Conservation (phyloP, 306 rosid genomes). For the Vicia faba region DNA sequence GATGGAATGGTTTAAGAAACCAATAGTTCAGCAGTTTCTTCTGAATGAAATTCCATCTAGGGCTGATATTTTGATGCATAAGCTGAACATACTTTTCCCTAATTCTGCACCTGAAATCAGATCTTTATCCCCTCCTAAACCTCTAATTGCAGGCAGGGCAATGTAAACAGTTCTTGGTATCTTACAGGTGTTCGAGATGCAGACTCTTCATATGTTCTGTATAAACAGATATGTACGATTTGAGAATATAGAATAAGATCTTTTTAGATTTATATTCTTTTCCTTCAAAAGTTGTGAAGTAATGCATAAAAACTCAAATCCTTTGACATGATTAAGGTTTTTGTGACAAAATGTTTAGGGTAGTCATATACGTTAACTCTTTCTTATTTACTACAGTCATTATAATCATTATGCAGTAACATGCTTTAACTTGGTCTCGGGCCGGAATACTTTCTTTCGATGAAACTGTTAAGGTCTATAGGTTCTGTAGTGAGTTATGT, state of each 20-base stretch:
- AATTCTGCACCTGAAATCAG: slow-evolving; percentile 93
- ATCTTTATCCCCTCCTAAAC: slow-evolving; percentile 80
- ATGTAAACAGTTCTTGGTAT: slow-evolving; percentile 40
- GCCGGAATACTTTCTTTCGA: no score
- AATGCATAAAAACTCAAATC: not conserved
- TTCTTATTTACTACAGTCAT: no score
- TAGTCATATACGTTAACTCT: not conserved
- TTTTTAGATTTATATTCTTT: slow-evolving; percentile 5
- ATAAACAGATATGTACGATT: slow-evolving; percentile 38
- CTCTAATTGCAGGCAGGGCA: slow-evolving; percentile 66
- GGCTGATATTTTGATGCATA: slow-evolving; percentile 89
- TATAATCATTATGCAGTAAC: no score
- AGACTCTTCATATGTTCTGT: slow-evolving; percentile 71
- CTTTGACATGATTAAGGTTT: not conserved
- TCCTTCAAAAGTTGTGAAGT: not conserved
- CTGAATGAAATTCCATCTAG: slow-evolving; percentile 84
- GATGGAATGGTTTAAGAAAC: slow-evolving; percentile 98
- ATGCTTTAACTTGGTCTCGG: no score
- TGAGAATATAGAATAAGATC: slow-evolving; percentile 27
- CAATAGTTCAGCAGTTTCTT: slow-evolving; percentile 95
- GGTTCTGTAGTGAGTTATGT: no score
- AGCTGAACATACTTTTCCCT: slow-evolving; percentile 86
- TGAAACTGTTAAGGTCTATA: no score
- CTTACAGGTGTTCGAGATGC: slow-evolving; percentile 32
- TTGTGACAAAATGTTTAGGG: not conserved